These are phyloP conservation scores for Boletus sensibilis DNA, from an alignment of 768 basidiomycete genomes.

Conservation along the genomic window DNA sequence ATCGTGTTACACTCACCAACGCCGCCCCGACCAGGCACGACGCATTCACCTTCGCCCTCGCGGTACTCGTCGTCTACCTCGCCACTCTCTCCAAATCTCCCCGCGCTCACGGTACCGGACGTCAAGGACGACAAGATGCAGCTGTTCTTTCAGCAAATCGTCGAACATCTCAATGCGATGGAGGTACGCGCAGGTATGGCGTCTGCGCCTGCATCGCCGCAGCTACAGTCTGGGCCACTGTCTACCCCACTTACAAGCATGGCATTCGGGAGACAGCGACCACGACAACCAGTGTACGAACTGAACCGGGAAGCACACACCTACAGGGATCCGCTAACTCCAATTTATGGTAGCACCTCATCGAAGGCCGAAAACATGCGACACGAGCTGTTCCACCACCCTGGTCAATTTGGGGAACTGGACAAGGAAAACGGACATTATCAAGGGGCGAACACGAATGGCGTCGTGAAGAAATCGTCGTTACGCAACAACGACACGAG, in stretches of 20 bases:
- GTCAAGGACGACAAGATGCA: conserved; percentile 76
- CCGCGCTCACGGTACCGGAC: conserved; percentile 60
- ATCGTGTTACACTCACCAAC: conserved; percentile 29
- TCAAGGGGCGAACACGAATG: conserved; percentile 1
- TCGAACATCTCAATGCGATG: conserved; percentile 73
- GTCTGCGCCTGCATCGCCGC: conserved; percentile 17
- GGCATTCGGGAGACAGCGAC: conserved; percentile 22
- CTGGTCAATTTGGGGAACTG: conserved; percentile 21
- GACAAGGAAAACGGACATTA: conserved; percentile 60
- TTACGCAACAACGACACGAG: conserved; percentile 33
- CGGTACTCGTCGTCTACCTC: conserved; percentile 27
- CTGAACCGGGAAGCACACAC: not conserved
- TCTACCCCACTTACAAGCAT: conserved; percentile 14
- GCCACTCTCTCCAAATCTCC: conserved; percentile 40
- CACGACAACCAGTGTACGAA: conserved; percentile 8
- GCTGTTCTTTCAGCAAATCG: conserved; percentile 82
- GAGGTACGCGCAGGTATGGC: conserved; percentile 47
- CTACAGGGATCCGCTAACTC: conserved; percentile 40
- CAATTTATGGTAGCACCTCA: conserved; percentile 8
- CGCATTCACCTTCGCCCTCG: conserved; percentile 24
- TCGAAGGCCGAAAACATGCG: conserved; percentile 5
- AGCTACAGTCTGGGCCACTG: conserved; percentile 6
- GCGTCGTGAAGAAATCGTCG: conserved; percentile 45
- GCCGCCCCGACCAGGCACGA: conserved; percentile 22
- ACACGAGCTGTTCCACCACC: not conserved